Conservation (phyloP, 257 asterid genomes). For the Lantana camara region DNA sequence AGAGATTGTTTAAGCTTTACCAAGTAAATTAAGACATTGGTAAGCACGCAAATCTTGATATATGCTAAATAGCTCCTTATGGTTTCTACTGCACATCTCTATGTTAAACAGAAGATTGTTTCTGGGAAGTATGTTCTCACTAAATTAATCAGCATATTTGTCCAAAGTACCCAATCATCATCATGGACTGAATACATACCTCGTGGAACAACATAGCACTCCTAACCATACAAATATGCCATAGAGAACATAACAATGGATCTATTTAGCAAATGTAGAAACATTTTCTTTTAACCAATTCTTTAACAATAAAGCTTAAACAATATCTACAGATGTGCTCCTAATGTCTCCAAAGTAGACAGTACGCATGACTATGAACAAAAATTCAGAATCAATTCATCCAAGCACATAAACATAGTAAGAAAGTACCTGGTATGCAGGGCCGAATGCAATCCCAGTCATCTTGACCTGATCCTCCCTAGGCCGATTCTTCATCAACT, state of each 20-base stretch:
- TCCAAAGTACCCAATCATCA: background rate
- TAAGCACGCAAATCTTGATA: no score
- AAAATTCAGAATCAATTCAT: background rate
- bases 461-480: conserved; percentile 81
- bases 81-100: no score
- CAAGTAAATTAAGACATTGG: no score
- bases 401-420: background rate
- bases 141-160: background rate
- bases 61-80: no score
- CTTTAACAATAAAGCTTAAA: conserved; percentile 2
- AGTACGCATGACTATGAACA: background rate
- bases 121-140: no score
- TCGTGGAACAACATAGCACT: background rate
- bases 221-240: background rate
- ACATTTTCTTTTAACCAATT: background rate
- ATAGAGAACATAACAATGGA: background rate
- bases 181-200: background rate
- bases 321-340: background rate
- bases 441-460: conserved; percentile 97
- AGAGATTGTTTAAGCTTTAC: no score
- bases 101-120: no score
- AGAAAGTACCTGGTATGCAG: conserved; percentile 70
- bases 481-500: conserved; percentile 87
- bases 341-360: background rate
- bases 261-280: background rate